Conservation (phyloP, 1,284 basidiomycete species). For the Amylostereum chailletii region DNA sequence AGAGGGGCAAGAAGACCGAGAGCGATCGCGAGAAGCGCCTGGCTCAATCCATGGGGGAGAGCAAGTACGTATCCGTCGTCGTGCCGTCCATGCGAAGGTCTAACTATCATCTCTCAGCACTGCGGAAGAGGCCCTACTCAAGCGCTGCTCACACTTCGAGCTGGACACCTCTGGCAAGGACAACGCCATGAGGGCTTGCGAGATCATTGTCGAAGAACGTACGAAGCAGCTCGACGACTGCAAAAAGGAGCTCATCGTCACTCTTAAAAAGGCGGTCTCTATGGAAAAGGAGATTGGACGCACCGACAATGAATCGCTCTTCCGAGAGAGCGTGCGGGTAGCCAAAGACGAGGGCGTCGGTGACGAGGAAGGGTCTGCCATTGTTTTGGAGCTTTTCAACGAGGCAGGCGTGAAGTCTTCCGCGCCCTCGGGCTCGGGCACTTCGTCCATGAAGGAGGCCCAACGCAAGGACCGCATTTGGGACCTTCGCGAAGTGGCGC, state of each 20-base stretch:
- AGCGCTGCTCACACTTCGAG: constrained; percentile 91
- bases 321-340: constrained; percentile 66
- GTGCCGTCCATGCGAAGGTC: background rate
- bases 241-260: constrained; percentile 61
- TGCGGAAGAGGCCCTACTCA: constrained; percentile 86
- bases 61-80: constrained; percentile 47
- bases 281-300: constrained; percentile 61
- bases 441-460: constrained; percentile 23
- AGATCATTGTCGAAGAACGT: constrained; percentile 82
- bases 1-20: constrained; percentile 78
- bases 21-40: constrained; percentile 88
- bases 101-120: constrained; percentile 34
- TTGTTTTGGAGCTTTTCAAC: constrained; percentile 51
- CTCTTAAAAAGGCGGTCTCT: constrained; percentile 58
- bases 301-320: constrained; percentile 63
- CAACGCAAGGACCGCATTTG: constrained; percentile 59
- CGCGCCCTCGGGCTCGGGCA: constrained; percentile 16
- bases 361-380: constrained; percentile 65
- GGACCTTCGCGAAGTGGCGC: constrained; percentile 81
- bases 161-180: constrained; percentile 67
- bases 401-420: constrained; percentile 41
- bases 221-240: constrained; percentile 74
- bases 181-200: constrained; percentile 85
- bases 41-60: constrained; percentile 81
- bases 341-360: constrained; percentile 63